Evolutionary conservation across 2,329 filamentous ascomycete genomes (phyloP).

Genomic region (Sarocladium oryzae): DNA sequence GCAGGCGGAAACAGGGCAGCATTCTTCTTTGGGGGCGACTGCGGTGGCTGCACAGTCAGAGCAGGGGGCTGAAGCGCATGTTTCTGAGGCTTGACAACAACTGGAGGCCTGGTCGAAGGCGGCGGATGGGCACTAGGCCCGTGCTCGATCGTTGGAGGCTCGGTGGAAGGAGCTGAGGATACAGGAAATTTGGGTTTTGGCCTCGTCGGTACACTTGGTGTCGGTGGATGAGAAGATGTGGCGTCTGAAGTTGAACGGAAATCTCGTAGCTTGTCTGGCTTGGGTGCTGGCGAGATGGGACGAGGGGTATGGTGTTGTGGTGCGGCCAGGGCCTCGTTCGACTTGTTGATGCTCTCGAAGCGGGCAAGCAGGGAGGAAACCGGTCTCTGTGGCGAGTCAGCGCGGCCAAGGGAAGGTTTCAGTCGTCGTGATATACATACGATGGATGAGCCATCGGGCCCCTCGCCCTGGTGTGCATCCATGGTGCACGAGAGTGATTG

Average conservation of each 20-base stretch:
- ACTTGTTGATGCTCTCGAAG: slow-evolving; percentile 63
- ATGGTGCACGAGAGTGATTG: slow-evolving; percentile 16
- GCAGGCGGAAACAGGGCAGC: slow-evolving; percentile 25
- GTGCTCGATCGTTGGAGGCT: slow-evolving; percentile 15
- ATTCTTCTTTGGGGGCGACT: slow-evolving; percentile 55
- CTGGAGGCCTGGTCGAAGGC: slow-evolving; percentile 19
- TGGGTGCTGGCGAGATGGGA: slow-evolving; percentile 33
- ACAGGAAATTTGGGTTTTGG: slow-evolving; percentile 20
- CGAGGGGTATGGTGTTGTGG: slow-evolving; percentile 21
- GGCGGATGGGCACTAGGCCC: slow-evolving; percentile 19
- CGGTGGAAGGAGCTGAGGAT: slow-evolving; percentile 3
- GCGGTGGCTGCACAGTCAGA: slow-evolving; percentile 63
- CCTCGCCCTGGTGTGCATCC: slow-evolving; percentile 36
- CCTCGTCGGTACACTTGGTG: slow-evolving; percentile 24
- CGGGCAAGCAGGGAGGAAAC: slow-evolving; percentile 75
- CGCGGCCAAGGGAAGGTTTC: slow-evolving; percentile 17
- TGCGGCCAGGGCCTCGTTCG: slow-evolving; percentile 15
- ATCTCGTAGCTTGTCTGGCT: slow-evolving; percentile 36
- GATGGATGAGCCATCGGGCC: slow-evolving; percentile 70
- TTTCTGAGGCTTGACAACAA: slow-evolving; percentile 18
- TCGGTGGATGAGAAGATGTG: slow-evolving; percentile 22
- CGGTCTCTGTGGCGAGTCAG: slow-evolving; percentile 52
- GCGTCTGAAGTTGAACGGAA: slow-evolving; percentile 31
- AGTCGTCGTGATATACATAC: slow-evolving; percentile 36
- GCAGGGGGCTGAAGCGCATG: slow-evolving; percentile 46